Base-by-base conservation (phyloP, 495 filamentous ascomycete species). In the Penicillium cinerascens region DNA sequence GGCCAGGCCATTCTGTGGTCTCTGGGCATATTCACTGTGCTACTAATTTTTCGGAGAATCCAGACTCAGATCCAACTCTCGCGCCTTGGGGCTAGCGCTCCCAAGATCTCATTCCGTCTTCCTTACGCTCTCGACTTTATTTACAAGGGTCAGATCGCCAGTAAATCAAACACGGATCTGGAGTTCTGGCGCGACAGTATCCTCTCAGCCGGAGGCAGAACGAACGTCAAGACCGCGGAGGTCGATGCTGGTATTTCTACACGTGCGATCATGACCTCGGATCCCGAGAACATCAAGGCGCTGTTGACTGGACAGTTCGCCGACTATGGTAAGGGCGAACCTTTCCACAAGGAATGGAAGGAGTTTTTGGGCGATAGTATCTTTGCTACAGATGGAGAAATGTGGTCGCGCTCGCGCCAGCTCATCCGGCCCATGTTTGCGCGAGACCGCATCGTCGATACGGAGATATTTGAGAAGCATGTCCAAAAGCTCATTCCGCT, bases 371-470 rank as follows among this genome's bases (percentile, higher is more conserved):
- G 88, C 18, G 82, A 90, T 57, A 82, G 82, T 63, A 91, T 92
- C 73, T 92, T 95, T 67, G 78, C 79, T 16, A 91, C 85, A 2
- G 89, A 95, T 61, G 86, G 86, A 7, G 76, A 82, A 40, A 56
- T 78, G 35, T 93, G 91, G 91, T 86, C 90, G 56, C 70, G 65
- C 48, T 87, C 82, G 39, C 83, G 91, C 35, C 84, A 88, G 54
- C 76, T 93, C 11, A 83, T 95, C 46, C 77, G 89, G 5, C 91
- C 91, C 2, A 89, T 92, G 69, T 97, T 96, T 67, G 79, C 83
- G 44, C 83, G 87, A 47, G 87, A 93, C 51, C 85, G 89, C 18
- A 82, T 96, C 38, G 82, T 83, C 33, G 88, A 95, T 63, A 77
- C 95, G 9, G 81, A 91, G 35, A 82, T 85, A 44, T 92, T 93